phyloP scores from a whole-genome alignment of 1,139 yeast genomes.

The Tardiomyces blankii region DNA sequence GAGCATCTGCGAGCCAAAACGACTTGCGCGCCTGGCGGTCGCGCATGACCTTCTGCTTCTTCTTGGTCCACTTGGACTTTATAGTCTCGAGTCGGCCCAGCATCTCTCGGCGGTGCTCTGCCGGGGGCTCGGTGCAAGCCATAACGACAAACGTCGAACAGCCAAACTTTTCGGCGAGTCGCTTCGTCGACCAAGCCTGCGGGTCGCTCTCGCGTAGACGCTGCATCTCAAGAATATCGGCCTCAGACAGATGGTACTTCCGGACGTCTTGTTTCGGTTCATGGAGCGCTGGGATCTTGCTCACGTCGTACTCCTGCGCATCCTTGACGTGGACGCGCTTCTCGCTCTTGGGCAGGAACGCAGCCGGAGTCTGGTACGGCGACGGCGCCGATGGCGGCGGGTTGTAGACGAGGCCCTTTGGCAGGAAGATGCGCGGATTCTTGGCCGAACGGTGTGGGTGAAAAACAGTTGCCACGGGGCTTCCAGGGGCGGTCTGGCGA shows the following conservation, averaged over 20 bases:
- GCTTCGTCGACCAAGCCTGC: constrained; percentile 50
- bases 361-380: constrained; percentile 53
- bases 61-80: constrained; percentile 36
- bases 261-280: constrained; percentile 29
- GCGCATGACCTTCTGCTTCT: constrained; percentile 32
- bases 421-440: constrained; percentile 23
- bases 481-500: no score
- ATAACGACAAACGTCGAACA: constrained; percentile 43
- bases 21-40: constrained; percentile 46
- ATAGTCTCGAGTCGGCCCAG: constrained; percentile 29
- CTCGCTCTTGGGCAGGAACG: constrained; percentile 54
- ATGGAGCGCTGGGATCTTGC: constrained; percentile 19
- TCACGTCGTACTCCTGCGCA: constrained; percentile 14
- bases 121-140: constrained; percentile 34
- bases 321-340: constrained; percentile 33
- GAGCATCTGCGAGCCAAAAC: constrained; percentile 48
- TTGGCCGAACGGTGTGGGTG: constrained; percentile 27
- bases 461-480: constrained; percentile 18
- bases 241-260: constrained; percentile 47
- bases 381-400: constrained; percentile 34
- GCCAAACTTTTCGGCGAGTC: constrained; percentile 49
- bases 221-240: constrained; percentile 48
- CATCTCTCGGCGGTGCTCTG: constrained; percentile 32
- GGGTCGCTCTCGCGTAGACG: constrained; percentile 38
- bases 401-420: constrained; percentile 26